phyloP scores from a whole-genome alignment of 2,329 filamentous ascomycete genomes.

The Alternaria triticina region DNA sequence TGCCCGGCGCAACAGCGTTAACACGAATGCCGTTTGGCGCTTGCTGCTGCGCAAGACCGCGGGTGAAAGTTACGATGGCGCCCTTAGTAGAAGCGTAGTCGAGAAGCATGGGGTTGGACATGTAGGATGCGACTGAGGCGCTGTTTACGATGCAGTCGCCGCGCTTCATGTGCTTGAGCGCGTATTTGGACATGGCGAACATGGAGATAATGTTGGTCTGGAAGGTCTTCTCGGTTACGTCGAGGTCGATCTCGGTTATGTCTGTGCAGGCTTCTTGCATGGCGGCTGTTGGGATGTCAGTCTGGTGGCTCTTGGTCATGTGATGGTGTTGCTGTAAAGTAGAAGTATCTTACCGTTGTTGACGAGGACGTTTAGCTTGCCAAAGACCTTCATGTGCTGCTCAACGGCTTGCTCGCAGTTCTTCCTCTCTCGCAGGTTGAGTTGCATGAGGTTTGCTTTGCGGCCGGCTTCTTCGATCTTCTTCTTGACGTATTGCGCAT shows the following conservation, averaged over 20 bases:
- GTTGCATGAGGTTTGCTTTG: slow-evolving; percentile 50
- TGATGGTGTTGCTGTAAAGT: no score
- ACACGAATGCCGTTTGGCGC: slow-evolving; percentile 73
- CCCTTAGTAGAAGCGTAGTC: slow-evolving; percentile 81
- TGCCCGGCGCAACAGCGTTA: slow-evolving; percentile 76
- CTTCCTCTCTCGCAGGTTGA: slow-evolving; percentile 67
- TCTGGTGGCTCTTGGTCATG: no score
- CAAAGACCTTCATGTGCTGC: slow-evolving; percentile 67
- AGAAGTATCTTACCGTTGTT: slow-evolving; percentile 30
- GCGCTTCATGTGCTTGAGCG: slow-evolving; percentile 71
- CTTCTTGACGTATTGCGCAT: slow-evolving; percentile 74
- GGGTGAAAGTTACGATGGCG: slow-evolving; percentile 77
- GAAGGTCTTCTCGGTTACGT: slow-evolving; percentile 63
- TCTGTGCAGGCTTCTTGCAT: slow-evolving; percentile 63
- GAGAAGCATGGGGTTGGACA: slow-evolving; percentile 75
- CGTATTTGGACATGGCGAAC: slow-evolving; percentile 79
- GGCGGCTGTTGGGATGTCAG: slow-evolving; percentile 56
- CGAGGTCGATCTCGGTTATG: slow-evolving; percentile 61
- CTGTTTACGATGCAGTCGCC: slow-evolving; percentile 81
- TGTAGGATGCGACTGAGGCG: slow-evolving; percentile 78
- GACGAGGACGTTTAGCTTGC: slow-evolving; percentile 67
- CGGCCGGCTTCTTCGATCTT: slow-evolving; percentile 68
- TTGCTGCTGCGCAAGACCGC: slow-evolving; percentile 74
- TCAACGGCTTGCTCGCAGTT: slow-evolving; percentile 73
- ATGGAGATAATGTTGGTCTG: slow-evolving; percentile 79